Evolutionary conservation across 2,329 filamentous ascomycete genomes (phyloP).

Genomic region (Venturia pyrina): DNA sequence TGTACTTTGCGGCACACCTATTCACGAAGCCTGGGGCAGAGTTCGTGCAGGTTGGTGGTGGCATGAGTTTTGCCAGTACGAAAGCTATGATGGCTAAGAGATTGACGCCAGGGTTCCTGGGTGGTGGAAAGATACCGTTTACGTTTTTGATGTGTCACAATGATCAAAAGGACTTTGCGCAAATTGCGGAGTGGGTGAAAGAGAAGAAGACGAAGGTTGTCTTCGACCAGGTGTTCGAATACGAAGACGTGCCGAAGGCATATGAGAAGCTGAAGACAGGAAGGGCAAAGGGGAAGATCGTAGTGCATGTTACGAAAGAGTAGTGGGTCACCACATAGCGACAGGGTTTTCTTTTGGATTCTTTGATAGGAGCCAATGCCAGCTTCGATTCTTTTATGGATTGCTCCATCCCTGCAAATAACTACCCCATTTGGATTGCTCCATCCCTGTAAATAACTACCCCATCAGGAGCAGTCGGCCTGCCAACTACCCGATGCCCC

Average conservation of each 20-base stretch:
- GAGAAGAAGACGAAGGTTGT: slow-evolving; percentile 49
- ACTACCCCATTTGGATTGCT: too few species aligned
- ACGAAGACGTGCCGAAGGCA: slow-evolving; percentile 41
- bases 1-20: slow-evolving; percentile 44
- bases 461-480: too few species aligned
- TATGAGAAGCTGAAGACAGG: slow-evolving; percentile 25
- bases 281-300: slow-evolving; percentile 30
- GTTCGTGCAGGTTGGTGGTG: slow-evolving; percentile 30
- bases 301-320: slow-evolving; percentile 22
- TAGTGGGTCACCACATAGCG: not conserved
- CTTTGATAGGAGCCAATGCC: too few species aligned
- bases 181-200: slow-evolving; percentile 45
- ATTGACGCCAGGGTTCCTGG: slow-evolving; percentile 36
- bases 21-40: slow-evolving; percentile 41
- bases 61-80: slow-evolving; percentile 9
- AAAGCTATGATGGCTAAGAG: slow-evolving; percentile 26
- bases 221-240: slow-evolving; percentile 45
- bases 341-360: too few species aligned
- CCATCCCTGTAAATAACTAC: too few species aligned
- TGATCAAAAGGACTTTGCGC: slow-evolving; percentile 34
- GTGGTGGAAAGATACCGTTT: slow-evolving; percentile 40
- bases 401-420: too few species aligned
- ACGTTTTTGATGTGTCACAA: slow-evolving; percentile 29
- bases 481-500: too few species aligned
- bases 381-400: too few species aligned